Evolutionary conservation across 2,329 filamentous ascomycete genomes (phyloP).

Genomic region (Trichoderma semiorbis): DNA sequence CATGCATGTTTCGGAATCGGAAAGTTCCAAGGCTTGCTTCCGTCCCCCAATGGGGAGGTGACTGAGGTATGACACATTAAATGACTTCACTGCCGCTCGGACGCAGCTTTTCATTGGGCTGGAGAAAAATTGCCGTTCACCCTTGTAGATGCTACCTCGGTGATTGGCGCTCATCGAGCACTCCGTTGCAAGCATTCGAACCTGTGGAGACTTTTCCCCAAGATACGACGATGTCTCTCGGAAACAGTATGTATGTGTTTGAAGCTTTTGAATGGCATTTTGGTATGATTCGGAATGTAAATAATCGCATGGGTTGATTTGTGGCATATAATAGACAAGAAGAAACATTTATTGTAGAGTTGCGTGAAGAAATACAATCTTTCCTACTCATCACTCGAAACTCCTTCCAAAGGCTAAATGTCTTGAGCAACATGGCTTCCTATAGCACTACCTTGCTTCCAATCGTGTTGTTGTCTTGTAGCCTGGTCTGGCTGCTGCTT

Average conservation of each 20-base stretch:
- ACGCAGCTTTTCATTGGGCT: too few species aligned
- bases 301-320: neutral
- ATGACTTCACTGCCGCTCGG: too few species aligned
- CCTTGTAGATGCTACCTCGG: too few species aligned
- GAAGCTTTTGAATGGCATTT: neutral
- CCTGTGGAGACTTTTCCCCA: neutral
- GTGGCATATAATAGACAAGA: neutral
- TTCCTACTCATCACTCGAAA: neutral
- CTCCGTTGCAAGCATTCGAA: neutral
- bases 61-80: too few species aligned
- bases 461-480: neutral
- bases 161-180: neutral
- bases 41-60: too few species aligned
- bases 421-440: neutral
- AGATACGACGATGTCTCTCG: neutral
- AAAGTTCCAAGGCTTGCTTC: too few species aligned
- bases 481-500: neutral
- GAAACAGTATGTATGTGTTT: neutral
- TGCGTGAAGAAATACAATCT: neutral
- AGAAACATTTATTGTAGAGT: neutral
- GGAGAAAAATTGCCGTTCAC: rapidly evolving
- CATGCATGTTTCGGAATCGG: too few species aligned
- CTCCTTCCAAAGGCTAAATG: neutral
- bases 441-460: neutral
- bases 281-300: neutral